Evolutionary conservation across 768 basidiomycete species (phyloP), one percentile per base, ranked within the genome.

Genomic region (Hemileccinum rubropunctum): DNA sequence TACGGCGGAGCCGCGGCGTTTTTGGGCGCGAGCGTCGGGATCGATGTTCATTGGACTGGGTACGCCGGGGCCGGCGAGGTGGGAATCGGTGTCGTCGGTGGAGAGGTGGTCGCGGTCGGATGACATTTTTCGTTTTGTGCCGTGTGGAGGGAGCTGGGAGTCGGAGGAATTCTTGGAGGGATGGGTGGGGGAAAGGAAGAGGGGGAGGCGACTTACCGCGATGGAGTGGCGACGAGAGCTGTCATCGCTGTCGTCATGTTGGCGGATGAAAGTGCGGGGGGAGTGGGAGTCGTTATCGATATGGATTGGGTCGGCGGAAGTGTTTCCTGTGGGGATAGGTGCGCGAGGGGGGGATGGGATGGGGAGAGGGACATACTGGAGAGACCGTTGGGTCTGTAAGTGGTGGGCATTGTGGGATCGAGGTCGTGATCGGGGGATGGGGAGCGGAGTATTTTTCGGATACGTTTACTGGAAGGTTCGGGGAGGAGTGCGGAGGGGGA

Each of bases 111-210:
- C 71, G 48, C 80, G 76, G 74, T 88, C 88, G 55, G 76, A 73
- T 20, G 89, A 90, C 76, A 90, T 84, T 72, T 93, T 93, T 58
- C 91, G 80, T 67, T 92, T 92, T 50, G 81, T 83, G 45, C 88
- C 88, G 60, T 83, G 82, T 1, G 73, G 28, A 30, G 28, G 66
- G 10, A 71, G 62, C 18, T 74, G 71, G 32, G 73, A 68, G 57
- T 76, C 74, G 44, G 72, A 68, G 37, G 66, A 68, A 28, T 58
- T 70, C 66, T 68, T 55, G 44, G 38, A 27, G 3, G 14, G 35
- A n/a, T 10, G 33, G 48, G 53, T 45, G 50, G 37, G 14, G 20
- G 11, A 44, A 9, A 10, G 50, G 7, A 23, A 9, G 28, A 26
- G 34, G 14, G 3, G 26, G 27, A 3, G 7, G 35, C 17, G 75